Evolutionary conservation across 2,329 filamentous ascomycete genomes (phyloP).

Genomic region (Paraphoma sp.): DNA sequence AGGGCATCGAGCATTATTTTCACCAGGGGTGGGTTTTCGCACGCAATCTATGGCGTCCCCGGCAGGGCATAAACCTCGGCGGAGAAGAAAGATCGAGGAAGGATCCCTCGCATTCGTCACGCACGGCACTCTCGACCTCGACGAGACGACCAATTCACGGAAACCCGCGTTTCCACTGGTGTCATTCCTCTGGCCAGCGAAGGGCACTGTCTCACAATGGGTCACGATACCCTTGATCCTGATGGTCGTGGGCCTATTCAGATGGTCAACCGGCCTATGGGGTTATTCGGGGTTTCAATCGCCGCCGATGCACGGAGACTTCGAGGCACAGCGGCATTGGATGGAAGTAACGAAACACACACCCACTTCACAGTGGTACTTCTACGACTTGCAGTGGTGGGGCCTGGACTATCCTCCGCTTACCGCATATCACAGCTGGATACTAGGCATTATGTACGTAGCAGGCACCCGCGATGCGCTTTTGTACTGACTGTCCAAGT

Average conservation of each 20-base stretch:
- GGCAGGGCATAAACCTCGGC: constrained; percentile 50
- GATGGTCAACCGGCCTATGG: constrained; percentile 93
- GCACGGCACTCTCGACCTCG: constrained; percentile 54
- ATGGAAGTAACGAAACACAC: constrained; percentile 94
- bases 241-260: constrained; percentile 88
- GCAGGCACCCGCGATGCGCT: constrained; percentile 24
- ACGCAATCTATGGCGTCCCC: constrained; percentile 25
- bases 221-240: constrained; percentile 85
- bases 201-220: constrained; percentile 88
- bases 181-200: constrained; percentile 92
- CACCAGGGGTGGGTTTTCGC: not conserved
- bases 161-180: constrained; percentile 85
- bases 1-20: not conserved
- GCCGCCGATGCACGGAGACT: constrained; percentile 94
- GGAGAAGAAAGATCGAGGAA: constrained; percentile 52
- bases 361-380: constrained; percentile 95
- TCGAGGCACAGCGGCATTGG: constrained; percentile 98
- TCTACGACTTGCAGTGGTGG: constrained; percentile 97
- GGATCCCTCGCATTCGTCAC: constrained; percentile 47
- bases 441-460: constrained; percentile 77
- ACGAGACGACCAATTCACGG: constrained; percentile 53
- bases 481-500: constrained; percentile 45
- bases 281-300: constrained; percentile 87
- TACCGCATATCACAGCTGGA: constrained; percentile 97
- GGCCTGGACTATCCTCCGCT: constrained; percentile 96